These are phyloP conservation scores for Naganishia friedmannii DNA, from an alignment of 768 basidiomycete species.

Conservation along the genomic window DNA sequence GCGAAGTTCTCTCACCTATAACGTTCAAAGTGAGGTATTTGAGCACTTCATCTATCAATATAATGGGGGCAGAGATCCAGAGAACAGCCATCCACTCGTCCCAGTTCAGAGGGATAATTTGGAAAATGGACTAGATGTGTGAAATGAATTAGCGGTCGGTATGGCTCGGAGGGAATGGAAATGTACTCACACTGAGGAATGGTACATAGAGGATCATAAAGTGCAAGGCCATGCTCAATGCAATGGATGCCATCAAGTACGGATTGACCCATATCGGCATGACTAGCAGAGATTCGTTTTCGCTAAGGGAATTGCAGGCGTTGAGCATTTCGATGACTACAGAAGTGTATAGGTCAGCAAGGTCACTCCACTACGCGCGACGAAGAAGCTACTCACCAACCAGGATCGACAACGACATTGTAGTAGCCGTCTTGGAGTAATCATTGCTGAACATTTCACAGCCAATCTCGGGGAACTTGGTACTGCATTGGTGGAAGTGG, in stretches of 20 bases:
- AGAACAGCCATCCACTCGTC: conserved; percentile 91
- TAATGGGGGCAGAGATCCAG: conserved; percentile 77
- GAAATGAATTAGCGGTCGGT: neutral
- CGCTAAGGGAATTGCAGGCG: conserved; percentile 78
- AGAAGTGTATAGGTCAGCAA: neutral
- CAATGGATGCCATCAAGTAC: conserved; percentile 83
- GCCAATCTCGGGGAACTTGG: conserved; percentile 80
- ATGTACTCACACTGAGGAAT: conserved; percentile 76
- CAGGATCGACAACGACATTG: conserved; percentile 91
- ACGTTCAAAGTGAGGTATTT: conserved; percentile 30
- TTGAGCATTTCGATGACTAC: conserved; percentile 52
- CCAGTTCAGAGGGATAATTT: conserved; percentile 91
- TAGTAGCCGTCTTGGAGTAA: conserved; percentile 82
- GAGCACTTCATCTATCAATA: conserved; percentile 73
- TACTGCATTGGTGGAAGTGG: conserved; percentile 88
- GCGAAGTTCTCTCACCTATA: conserved; percentile 29
- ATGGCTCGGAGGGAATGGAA: neutral
- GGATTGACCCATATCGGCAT: conserved; percentile 93
- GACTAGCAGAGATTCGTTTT: conserved; percentile 86
- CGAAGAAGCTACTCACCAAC: conserved; percentile 57
- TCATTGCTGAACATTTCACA: conserved; percentile 92
- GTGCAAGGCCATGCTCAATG: conserved; percentile 87
- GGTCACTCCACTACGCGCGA: neutral
- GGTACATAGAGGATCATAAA: conserved; percentile 95
- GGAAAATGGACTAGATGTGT: conserved; percentile 67